A percentile compares a stretch with the other conserved stretches of the same genome.
Conservation (phyloP, 148 eudicot species). For the Persicaria tinctoria region DNA sequence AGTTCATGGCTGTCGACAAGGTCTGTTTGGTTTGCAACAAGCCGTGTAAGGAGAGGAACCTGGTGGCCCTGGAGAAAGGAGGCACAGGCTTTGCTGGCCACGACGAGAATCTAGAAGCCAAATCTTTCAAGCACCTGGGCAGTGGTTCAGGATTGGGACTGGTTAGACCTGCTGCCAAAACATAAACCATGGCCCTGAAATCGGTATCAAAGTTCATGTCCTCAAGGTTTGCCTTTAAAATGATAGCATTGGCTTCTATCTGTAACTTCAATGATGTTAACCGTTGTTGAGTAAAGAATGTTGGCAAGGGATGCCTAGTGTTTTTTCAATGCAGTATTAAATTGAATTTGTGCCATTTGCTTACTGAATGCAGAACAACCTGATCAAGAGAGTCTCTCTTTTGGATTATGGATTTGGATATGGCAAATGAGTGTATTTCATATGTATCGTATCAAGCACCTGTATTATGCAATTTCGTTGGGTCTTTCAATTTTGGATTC, state of each 20-base stretch:
- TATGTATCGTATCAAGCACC: not conserved
- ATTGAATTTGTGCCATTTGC: not conserved
- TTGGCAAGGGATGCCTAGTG: no score
- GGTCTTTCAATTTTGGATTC: not conserved
- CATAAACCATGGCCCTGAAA: constrained; percentile 21
- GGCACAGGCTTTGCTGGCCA: constrained; percentile 93
- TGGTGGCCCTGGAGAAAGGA: constrained; percentile 71
- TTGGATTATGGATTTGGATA: no score
- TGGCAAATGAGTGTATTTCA: not conserved
- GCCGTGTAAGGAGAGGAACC: constrained; percentile 74
- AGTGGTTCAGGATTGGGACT: constrained; percentile 86
- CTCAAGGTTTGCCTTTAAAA: not conserved
- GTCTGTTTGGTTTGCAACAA: constrained; percentile 80
- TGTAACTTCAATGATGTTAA: not conserved
- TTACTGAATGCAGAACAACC: not conserved
- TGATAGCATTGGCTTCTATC: not conserved
- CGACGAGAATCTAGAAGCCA: constrained; percentile 79
- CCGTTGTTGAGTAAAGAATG: no score
- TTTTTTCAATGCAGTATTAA: no score
- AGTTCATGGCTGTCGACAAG: constrained; percentile 74
- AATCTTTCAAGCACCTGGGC: constrained; percentile 79
- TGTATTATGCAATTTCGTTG: not conserved
- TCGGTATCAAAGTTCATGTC: constrained; percentile 12
- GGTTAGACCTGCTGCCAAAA: constrained; percentile 88
- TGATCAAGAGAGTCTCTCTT: no score